Percentiles rank a stretch among this genome's conserved stretches.
Conservation (phyloP, 129 eudicot species). For the Arctium minus region DNA sequence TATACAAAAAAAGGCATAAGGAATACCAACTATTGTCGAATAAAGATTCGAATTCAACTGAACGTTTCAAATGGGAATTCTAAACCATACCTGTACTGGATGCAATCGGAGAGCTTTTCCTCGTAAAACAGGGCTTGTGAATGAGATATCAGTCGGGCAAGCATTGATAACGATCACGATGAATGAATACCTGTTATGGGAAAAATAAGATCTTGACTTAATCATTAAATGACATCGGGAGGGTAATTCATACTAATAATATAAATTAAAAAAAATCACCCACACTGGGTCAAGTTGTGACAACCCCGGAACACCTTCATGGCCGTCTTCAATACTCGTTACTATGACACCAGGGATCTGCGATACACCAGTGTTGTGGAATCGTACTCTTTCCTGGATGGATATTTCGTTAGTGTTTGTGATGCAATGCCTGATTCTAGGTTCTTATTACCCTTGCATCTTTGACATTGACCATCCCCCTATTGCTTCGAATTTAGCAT, state of each 20-base stretch:
- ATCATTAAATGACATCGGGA: not conserved
- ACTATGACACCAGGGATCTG: constrained; percentile 84
- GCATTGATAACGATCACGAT: constrained; percentile 65
- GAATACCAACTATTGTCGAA: not conserved
- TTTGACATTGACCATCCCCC: too few species aligned
- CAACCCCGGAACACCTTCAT: constrained; percentile 63
- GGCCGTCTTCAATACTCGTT: constrained; percentile 92
- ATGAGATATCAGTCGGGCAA: constrained; percentile 57
- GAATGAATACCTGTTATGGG: constrained; percentile 56
- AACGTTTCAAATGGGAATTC: not conserved
- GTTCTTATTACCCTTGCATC: not conserved
- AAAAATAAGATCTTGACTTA: not conserved
- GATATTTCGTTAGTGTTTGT: not conserved
- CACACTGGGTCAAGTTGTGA: constrained; percentile 74
- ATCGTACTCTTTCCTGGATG: constrained; percentile 72
- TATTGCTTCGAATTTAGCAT: not conserved
- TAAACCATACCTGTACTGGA: constrained; percentile 65
- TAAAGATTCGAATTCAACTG: not conserved
- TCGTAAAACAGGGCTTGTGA: constrained; percentile 44
- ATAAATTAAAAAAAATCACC: constrained; percentile 11
- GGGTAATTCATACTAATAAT: not conserved
- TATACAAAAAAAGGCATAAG: not conserved
- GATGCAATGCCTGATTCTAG: not conserved
- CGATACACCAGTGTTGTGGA: constrained; percentile 77
- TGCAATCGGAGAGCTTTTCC: constrained; percentile 59